phyloP scores from a whole-genome alignment of 2,329 filamentous ascomycete species.

The Didymella glomerata region DNA sequence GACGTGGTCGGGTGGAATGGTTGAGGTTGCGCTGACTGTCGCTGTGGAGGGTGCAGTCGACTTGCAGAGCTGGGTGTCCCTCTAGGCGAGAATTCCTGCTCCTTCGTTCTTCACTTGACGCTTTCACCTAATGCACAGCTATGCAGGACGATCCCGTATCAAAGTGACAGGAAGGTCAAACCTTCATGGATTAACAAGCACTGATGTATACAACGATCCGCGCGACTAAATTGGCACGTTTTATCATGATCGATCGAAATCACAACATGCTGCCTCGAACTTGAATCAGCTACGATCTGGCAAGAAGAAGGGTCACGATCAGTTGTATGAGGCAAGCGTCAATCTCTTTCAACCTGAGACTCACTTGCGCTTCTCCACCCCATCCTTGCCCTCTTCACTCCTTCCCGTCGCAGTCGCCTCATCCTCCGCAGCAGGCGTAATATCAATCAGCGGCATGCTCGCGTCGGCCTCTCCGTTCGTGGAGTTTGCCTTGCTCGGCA shows the following conservation, averaged over 20 bases:
- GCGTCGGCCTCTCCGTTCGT: slow-evolving; percentile 23
- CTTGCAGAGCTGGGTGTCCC: too few species aligned
- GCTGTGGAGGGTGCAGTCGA: too few species aligned
- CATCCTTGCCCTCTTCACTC: slow-evolving; percentile 18
- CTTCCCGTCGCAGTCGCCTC: slow-evolving; percentile 25
- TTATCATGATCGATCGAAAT: not conserved
- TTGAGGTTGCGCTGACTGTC: too few species aligned
- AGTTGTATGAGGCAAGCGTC: not conserved
- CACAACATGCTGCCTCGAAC: not conserved
- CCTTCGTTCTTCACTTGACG: too few species aligned
- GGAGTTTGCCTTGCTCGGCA: slow-evolving; percentile 28
- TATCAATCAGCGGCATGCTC: slow-evolving; percentile 32
- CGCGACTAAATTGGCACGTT: not conserved
- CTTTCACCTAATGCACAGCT: too few species aligned
- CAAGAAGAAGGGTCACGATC: not conserved
- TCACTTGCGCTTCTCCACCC: slow-evolving; percentile 27
- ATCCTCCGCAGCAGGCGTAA: slow-evolving; percentile 36
- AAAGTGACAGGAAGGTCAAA: too few species aligned
- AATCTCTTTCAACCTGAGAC: not conserved
- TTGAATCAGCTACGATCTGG: not conserved
- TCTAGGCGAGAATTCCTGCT: too few species aligned
- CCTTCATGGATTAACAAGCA: not conserved
- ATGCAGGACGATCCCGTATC: too few species aligned
- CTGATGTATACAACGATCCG: not conserved
- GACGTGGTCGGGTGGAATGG: too few species aligned